These are phyloP conservation scores for Talaromyces sp. DNA, from an alignment of 2,329 filamentous ascomycete genomes.

Conservation along the genomic window DNA sequence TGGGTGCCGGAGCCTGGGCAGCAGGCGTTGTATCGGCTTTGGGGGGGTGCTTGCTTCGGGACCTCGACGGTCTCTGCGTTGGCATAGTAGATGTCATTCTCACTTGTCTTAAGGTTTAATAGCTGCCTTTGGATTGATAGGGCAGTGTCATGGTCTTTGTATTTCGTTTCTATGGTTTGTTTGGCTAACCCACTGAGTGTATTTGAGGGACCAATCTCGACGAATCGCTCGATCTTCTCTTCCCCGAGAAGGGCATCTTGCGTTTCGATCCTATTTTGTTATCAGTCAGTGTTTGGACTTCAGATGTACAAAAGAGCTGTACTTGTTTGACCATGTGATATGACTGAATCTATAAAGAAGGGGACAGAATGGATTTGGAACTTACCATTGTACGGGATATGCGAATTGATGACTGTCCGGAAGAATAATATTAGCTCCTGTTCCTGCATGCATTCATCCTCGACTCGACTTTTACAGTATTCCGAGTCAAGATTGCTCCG, in stretches of 20 bases:
- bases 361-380: neutral
- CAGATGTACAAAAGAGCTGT: neutral
- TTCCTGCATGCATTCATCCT: neutral
- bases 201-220: conserved; percentile 99
- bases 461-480: neutral
- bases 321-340: neutral
- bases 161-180: conserved; percentile 91
- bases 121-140: neutral
- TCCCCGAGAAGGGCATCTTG: conserved; percentile 98
- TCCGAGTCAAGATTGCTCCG: neutral
- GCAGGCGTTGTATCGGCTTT: conserved; percentile 46
- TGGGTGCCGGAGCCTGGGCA: conserved; percentile 53
- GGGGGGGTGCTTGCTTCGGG: conserved; percentile 66
- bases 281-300: neutral
- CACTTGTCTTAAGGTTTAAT: neutral
- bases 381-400: conserved; percentile 4
- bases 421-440: neutral
- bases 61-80: conserved; percentile 42
- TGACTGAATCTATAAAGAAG: neutral
- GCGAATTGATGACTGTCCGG: neutral
- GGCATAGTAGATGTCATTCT: conserved; percentile 79
- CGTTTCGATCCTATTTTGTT: conserved; percentile 82
- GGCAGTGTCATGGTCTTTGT: conserved; percentile 88
- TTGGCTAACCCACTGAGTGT: conserved; percentile 99
- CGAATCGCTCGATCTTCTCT: conserved; percentile 92